Percentiles rank a stretch among this genome's conserved stretches.
These are phyloP conservation scores for Macrolepiota fuliginosa DNA, from an alignment of 768 basidiomycete species.

Conservation along the genomic window DNA sequence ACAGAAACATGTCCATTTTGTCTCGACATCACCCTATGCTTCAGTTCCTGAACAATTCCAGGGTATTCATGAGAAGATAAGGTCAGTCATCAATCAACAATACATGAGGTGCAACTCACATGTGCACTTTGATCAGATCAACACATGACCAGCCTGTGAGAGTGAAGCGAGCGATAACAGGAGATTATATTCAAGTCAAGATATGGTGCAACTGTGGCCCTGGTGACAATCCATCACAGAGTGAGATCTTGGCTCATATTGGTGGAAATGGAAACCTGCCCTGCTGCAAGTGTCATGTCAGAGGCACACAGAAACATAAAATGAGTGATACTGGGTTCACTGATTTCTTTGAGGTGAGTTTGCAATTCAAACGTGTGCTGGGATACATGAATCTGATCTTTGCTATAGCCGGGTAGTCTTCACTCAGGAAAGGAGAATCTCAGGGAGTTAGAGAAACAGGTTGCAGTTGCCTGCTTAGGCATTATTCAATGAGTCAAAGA, in stretches of 20 bases:
- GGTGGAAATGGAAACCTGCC: conserved; percentile 36
- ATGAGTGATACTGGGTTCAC: conserved; percentile 31
- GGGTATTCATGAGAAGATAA: conserved; percentile 28
- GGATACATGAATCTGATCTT: no score
- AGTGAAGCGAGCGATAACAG: conserved; percentile 25
- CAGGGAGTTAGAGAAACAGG: conserved; percentile 25
- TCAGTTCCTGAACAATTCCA: conserved; percentile 35
- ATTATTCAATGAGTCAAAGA: conserved; percentile 24
- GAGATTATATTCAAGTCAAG: conserved; percentile 22
- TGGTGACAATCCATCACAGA: conserved; percentile 39
- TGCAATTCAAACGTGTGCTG: no score
- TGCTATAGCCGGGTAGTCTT: conserved; percentile 10
- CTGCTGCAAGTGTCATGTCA: conserved; percentile 38
- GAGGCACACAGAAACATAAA: conserved; percentile 32
- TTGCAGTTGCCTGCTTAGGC: conserved; percentile 28
- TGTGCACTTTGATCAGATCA: conserved; percentile 18
- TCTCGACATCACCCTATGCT: conserved; percentile 33
- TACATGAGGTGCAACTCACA: not conserved
- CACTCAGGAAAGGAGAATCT: conserved; percentile 22
- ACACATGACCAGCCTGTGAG: conserved; percentile 30
- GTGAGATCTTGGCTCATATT: conserved; percentile 36
- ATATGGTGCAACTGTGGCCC: conserved; percentile 26
- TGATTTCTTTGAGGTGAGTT: conserved; percentile 27
- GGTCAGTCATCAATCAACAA: conserved; percentile 21
- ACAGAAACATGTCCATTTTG: no score